Conservation (phyloP, 495 filamentous ascomycete genomes). For the Penicillium antarcticum region DNA sequence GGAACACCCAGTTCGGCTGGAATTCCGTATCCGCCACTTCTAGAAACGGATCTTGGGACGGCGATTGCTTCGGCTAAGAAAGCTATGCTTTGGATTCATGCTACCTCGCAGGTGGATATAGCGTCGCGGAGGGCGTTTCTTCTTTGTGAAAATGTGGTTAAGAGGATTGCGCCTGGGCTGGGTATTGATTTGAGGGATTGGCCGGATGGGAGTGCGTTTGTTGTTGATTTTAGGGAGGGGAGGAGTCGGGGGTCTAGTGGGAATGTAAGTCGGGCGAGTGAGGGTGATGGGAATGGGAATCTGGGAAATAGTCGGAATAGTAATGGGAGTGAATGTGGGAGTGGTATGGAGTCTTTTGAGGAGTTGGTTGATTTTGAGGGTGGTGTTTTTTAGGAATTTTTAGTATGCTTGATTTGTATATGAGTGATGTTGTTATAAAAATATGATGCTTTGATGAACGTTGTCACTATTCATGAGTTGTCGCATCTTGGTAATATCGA, state of each 20-base stretch:
- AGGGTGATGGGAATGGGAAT: neutral
- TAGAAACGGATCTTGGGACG: slow-evolving; percentile 15
- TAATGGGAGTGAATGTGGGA: neutral
- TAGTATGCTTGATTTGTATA: neutral
- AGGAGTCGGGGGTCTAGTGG: neutral
- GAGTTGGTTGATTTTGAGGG: slow-evolving; percentile 20
- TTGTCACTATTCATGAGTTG: too few species aligned
- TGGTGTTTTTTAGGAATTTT: neutral
- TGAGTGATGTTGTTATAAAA: neutral
- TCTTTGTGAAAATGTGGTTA: slow-evolving; percentile 31
- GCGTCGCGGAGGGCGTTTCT: slow-evolving; percentile 48
- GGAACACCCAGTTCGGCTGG: too few species aligned
- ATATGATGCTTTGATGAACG: neutral
- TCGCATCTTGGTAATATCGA: too few species aligned
- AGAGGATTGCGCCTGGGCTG: slow-evolving; percentile 25
- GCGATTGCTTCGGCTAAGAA: slow-evolving; percentile 45
- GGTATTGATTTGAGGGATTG: slow-evolving; percentile 29
- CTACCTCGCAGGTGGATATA: slow-evolving; percentile 40
- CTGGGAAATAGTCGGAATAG: neutral
- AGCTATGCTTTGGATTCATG: slow-evolving; percentile 46
- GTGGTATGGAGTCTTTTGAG: slow-evolving; percentile 15
- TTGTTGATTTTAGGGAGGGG: neutral
- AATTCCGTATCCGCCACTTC: neutral
- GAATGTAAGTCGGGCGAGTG: neutral
- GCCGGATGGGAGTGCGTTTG: slow-evolving; percentile 16